Conservation (phyloP, 768 basidiomycete species). For the Leccinum longicurvipes region DNA sequence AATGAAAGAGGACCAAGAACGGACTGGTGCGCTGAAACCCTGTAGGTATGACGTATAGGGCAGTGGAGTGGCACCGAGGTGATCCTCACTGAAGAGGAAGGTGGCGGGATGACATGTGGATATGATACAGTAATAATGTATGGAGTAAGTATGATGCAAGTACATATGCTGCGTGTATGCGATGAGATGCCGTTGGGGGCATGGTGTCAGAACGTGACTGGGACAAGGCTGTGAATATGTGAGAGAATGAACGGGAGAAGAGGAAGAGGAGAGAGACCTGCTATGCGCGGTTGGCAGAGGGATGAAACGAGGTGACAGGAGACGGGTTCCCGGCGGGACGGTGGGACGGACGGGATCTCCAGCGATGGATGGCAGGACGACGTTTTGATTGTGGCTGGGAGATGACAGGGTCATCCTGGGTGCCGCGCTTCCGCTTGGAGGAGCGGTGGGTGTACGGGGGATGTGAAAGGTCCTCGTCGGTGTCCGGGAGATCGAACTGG, state of each 20-base stretch:
- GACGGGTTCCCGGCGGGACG: slow-evolving; percentile 10
- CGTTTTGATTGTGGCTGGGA: slow-evolving; percentile 24
- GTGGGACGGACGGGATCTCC: slow-evolving; percentile 15
- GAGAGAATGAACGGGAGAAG: slow-evolving; percentile 10
- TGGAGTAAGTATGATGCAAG: slow-evolving; percentile 25
- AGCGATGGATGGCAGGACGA: slow-evolving; percentile 17
- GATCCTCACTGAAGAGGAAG: slow-evolving; percentile 1
- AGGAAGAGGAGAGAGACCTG: background rate
- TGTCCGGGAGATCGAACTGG: slow-evolving; percentile 63
- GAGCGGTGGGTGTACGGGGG: slow-evolving; percentile 60
- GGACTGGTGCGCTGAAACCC: background rate
- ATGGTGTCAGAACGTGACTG: slow-evolving; percentile 4
- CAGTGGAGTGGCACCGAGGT: slow-evolving; percentile 1
- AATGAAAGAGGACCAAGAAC: slow-evolving; percentile 13
- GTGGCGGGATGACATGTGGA: slow-evolving; percentile 10
- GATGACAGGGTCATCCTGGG: slow-evolving; percentile 12
- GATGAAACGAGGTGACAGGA: slow-evolving; percentile 2
- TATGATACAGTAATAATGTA: slow-evolving; percentile 25
- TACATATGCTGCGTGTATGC: slow-evolving; percentile 25
- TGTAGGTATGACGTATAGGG: slow-evolving; percentile 25
- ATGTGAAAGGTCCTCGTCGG: slow-evolving; percentile 67
- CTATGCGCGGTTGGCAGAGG: slow-evolving; percentile 14
- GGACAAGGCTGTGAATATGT: slow-evolving; percentile 9
- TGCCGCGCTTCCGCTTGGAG: slow-evolving; percentile 52
- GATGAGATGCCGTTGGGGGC: slow-evolving; percentile 3